Evolutionary conservation across 306 rosid species (phyloP).

Genomic region (Gastrolobium villosum): DNA sequence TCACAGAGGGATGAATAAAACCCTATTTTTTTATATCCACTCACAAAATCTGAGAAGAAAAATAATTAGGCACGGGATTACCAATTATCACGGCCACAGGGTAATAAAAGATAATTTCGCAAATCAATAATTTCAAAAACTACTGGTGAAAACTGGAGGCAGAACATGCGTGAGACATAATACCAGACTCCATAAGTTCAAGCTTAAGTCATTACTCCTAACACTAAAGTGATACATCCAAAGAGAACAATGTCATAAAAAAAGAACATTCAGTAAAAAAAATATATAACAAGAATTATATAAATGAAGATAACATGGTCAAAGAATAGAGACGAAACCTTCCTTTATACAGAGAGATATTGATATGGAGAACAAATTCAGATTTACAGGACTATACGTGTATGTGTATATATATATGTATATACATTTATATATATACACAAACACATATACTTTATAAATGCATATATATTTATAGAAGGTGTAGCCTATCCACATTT

Average conservation of each 20-base stretch:
- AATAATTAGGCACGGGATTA: too few species aligned
- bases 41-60: too few species aligned
- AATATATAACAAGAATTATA: slow-evolving; percentile 48
- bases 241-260: slow-evolving; percentile 40
- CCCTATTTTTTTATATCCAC: too few species aligned
- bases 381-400: slow-evolving; percentile 83
- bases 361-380: slow-evolving; percentile 68
- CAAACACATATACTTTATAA: slow-evolving; percentile 34
- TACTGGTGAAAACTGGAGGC: background rate
- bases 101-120: background rate
- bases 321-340: slow-evolving; percentile 68
- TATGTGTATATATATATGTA: slow-evolving; percentile 42
- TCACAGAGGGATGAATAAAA: too few species aligned
- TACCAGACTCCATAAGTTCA: slow-evolving; percentile 16
- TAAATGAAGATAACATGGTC: slow-evolving; percentile 49
- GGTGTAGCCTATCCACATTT: slow-evolving; percentile 77
- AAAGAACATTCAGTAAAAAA: slow-evolving; percentile 42
- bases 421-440: background rate
- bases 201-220: slow-evolving; percentile 30
- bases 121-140: background rate
- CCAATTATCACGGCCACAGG: too few species aligned
- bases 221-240: slow-evolving; percentile 37
- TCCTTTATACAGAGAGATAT: slow-evolving; percentile 63
- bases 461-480: slow-evolving; percentile 60
- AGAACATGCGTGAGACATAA: background rate